phyloP scores from a whole-genome alignment of 1,139 yeast genomes.

The Pichia sp. region DNA sequence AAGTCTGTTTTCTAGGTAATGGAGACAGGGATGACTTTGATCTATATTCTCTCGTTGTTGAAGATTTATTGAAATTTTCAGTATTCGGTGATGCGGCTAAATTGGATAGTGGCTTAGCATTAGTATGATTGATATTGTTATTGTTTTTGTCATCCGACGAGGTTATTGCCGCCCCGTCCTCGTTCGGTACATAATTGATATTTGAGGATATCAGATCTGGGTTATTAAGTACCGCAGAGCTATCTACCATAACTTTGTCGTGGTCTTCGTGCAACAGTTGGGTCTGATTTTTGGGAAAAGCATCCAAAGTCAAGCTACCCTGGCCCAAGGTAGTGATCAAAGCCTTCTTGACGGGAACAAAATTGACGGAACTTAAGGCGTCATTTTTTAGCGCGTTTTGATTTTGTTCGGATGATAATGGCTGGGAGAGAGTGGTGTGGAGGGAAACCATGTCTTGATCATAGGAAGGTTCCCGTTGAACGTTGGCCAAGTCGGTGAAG shows the following conservation, averaged over 20 bases:
- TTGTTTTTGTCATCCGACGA: too few relatives aligned
- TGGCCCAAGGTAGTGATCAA: conserved; percentile 62
- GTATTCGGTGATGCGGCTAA: too few relatives aligned
- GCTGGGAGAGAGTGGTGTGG: neutral
- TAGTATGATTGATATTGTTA: too few relatives aligned
- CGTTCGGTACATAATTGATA: too few relatives aligned
- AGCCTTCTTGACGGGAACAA: conserved; percentile 53
- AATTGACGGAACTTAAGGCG: conserved; percentile 36
- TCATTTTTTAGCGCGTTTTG: neutral
- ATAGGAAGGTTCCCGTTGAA: neutral
- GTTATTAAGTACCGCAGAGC: neutral
- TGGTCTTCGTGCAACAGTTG: conserved; percentile 2
- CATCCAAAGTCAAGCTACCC: conserved; percentile 62
- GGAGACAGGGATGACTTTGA: conserved; percentile 9
- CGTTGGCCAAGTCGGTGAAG: conserved; percentile 16
- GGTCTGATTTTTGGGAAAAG: conserved; percentile 28
- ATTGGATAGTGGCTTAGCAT: too few relatives aligned
- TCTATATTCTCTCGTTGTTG: neutral
- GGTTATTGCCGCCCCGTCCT: too few relatives aligned
- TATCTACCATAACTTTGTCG: neutral
- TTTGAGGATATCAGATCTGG: too few relatives aligned
- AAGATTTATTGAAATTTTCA: neutral
- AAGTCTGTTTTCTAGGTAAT: conserved; percentile 8
- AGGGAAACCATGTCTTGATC: neutral
- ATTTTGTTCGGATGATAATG: neutral